These are phyloP conservation scores for Pluteus cervinus DNA, from an alignment of 768 basidiomycete genomes.

Conservation along the genomic window DNA sequence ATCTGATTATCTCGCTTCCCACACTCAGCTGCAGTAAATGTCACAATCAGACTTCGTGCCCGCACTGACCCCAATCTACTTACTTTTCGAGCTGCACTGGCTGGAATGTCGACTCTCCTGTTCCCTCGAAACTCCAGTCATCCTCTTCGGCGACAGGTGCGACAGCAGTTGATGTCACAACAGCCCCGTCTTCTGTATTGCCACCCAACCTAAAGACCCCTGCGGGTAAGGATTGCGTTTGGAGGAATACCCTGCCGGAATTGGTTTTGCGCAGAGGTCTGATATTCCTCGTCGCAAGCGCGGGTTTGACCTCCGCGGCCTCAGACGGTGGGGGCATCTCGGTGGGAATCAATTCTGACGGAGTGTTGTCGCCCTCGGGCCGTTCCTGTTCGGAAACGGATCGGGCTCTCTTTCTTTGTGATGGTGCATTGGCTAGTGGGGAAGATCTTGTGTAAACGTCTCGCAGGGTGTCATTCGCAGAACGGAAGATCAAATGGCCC, in stretches of 20 bases:
- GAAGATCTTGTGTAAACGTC: slow-evolving; percentile 30
- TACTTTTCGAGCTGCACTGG: slow-evolving; percentile 13
- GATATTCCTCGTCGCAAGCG: no score
- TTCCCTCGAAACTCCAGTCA: slow-evolving; percentile 32
- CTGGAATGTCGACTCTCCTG: slow-evolving; percentile 13
- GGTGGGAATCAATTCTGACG: no score
- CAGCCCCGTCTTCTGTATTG: not conserved
- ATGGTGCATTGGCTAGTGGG: slow-evolving; percentile 8
- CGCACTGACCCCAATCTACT: not conserved
- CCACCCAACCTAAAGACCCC: slow-evolving; percentile 8
- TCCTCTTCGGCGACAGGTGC: slow-evolving; percentile 25
- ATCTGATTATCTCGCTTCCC: not conserved
- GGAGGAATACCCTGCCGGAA: no score
- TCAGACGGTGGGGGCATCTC: no score
- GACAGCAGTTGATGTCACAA: slow-evolving; percentile 1
- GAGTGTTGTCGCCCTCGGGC: no score
- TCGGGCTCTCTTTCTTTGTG: slow-evolving; percentile 29
- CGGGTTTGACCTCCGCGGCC: no score
- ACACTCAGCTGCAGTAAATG: not conserved
- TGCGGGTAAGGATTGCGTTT: no score
- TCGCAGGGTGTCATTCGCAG: slow-evolving; percentile 51
- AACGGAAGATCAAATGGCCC: slow-evolving; percentile 37
- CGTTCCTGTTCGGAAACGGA: slow-evolving; percentile 17
- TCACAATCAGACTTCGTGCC: not conserved
- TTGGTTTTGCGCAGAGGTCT: no score